Evolutionary conservation across 2,329 filamentous ascomycete genomes (phyloP).

Genomic region (Fusarium armeniacum): DNA sequence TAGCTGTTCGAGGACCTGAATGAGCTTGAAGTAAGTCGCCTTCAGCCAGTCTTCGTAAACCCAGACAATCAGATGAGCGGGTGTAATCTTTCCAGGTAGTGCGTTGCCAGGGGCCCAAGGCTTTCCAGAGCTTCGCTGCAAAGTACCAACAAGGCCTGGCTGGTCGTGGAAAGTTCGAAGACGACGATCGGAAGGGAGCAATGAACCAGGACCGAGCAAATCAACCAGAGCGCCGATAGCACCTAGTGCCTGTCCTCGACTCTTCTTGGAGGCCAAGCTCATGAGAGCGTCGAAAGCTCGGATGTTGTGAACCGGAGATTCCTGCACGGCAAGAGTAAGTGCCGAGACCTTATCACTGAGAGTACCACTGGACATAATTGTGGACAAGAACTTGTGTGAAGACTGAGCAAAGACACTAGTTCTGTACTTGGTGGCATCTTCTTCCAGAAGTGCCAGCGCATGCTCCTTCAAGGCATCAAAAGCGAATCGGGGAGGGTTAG

Average conservation of each 20-base stretch:
- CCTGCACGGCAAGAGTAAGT: slow-evolving; percentile 92
- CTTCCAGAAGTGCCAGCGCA: slow-evolving; percentile 80
- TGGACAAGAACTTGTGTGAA: slow-evolving; percentile 95
- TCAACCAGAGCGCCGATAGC: slow-evolving; percentile 95
- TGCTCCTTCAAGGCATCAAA: slow-evolving; percentile 73
- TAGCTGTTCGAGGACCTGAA: slow-evolving; percentile 93
- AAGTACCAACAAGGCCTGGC: slow-evolving; percentile 77
- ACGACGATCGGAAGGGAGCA: slow-evolving; percentile 86
- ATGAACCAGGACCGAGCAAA: slow-evolving; percentile 87
- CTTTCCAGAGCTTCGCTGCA: slow-evolving; percentile 71
- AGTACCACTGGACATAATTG: slow-evolving; percentile 96
- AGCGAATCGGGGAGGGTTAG: slow-evolving; percentile 59
- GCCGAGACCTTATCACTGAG: slow-evolving; percentile 97
- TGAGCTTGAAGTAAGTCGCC: slow-evolving; percentile 89
- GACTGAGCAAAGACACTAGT: slow-evolving; percentile 83
- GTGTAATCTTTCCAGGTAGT: slow-evolving; percentile 80
- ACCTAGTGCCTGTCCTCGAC: slow-evolving; percentile 90
- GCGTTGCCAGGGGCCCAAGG: slow-evolving; percentile 77
- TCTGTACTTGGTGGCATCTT: slow-evolving; percentile 82
- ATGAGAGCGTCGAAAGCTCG: slow-evolving; percentile 90
- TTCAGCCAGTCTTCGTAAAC: slow-evolving; percentile 97
- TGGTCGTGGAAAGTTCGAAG: slow-evolving; percentile 85
- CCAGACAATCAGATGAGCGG: slow-evolving; percentile 87
- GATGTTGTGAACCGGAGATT: slow-evolving; percentile 93
- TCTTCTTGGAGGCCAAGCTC: slow-evolving; percentile 89